A percentile compares a stretch with the other conserved stretches of the same genome.
Conservation (phyloP, 192 early-diverging fungal genomes). For the Lobulomyces angularis region DNA sequence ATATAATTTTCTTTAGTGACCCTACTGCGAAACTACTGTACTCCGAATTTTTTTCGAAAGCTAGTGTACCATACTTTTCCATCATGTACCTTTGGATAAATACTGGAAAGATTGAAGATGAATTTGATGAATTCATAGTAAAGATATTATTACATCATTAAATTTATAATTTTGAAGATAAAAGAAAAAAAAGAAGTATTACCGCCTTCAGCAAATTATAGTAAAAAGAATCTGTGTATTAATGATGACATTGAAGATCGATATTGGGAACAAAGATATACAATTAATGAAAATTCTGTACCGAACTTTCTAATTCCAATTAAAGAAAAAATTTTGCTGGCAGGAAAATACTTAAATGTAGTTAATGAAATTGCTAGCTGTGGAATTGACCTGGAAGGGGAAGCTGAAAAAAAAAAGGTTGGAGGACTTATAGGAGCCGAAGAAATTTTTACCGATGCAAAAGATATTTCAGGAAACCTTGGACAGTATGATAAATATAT, state of each 20-base stretch:
- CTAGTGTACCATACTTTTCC: slow-evolving; percentile 67
- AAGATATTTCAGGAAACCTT: slow-evolving; percentile 24
- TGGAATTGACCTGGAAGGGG: neutral
- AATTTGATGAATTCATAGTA: slow-evolving; percentile 87
- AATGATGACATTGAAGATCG: slow-evolving; percentile 69
- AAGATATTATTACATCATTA: no score
- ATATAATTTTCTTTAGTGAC: slow-evolving; percentile 34
- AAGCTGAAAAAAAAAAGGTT: slow-evolving; percentile 9
- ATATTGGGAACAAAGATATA: slow-evolving; percentile 76
- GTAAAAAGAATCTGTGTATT: slow-evolving; percentile 36
- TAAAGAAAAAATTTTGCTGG: slow-evolving; percentile 67
- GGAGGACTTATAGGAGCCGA: neutral
- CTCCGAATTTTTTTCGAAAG: slow-evolving; percentile 59
- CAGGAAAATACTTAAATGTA: slow-evolving; percentile 93
- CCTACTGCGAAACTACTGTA: slow-evolving; percentile 62
- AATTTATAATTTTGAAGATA: no score
- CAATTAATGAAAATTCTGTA: slow-evolving; percentile 43
- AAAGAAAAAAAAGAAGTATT: slow-evolving; percentile 3
- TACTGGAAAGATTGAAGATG: slow-evolving; percentile 77
- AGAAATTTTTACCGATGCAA: neutral
- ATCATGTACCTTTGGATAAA: slow-evolving; percentile 85
- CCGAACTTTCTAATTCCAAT: slow-evolving; percentile 70
- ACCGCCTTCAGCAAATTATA: slow-evolving; percentile 27
- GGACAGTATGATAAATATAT: slow-evolving; percentile 1
- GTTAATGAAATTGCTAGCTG: slow-evolving; percentile 40